These are phyloP conservation scores for Akebia trifoliata DNA, from an alignment of 164 flowering plant species.

Conservation along the genomic window DNA sequence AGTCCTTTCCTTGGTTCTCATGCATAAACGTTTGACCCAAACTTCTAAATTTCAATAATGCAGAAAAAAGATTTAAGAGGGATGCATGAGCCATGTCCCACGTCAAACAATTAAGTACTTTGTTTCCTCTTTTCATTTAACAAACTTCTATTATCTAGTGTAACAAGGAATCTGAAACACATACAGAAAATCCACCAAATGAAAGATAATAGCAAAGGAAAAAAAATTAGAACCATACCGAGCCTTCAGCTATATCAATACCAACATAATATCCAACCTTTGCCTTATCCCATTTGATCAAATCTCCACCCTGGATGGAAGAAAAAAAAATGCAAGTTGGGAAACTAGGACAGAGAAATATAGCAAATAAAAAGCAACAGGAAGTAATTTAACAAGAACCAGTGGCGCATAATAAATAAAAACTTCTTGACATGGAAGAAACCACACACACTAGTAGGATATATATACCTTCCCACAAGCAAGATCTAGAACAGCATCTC, in stretches of 20 bases:
- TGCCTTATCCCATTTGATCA: slow-evolving; percentile 98
- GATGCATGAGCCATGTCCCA: too few relatives aligned
- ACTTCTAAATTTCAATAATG: too few relatives aligned
- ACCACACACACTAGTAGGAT: too few relatives aligned
- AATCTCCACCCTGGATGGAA: slow-evolving; percentile 83
- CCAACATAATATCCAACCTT: slow-evolving; percentile 93
- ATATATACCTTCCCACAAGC: slow-evolving; percentile 93
- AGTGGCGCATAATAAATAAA: too few relatives aligned
- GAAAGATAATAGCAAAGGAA: background rate
- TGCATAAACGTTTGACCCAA: too few relatives aligned
- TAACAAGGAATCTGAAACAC: background rate
- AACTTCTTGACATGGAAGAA: too few relatives aligned
- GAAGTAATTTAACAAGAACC: too few relatives aligned
- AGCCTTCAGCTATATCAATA: slow-evolving; percentile 94
- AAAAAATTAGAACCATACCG: slow-evolving; percentile 42
- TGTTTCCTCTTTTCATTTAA: too few relatives aligned
- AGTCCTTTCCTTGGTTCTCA: too few relatives aligned
- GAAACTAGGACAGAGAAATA: background rate
- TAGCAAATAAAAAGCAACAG: background rate
- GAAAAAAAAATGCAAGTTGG: background rate
- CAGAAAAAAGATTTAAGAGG: too few relatives aligned
- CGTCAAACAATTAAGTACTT: too few relatives aligned
- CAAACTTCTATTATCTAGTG: too few relatives aligned
- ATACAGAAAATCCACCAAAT: background rate
- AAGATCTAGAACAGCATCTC: slow-evolving; percentile 92